These are phyloP conservation scores for Chrysosporium queenslandicum DNA, from an alignment of 2,329 filamentous ascomycete species.

Conservation along the genomic window DNA sequence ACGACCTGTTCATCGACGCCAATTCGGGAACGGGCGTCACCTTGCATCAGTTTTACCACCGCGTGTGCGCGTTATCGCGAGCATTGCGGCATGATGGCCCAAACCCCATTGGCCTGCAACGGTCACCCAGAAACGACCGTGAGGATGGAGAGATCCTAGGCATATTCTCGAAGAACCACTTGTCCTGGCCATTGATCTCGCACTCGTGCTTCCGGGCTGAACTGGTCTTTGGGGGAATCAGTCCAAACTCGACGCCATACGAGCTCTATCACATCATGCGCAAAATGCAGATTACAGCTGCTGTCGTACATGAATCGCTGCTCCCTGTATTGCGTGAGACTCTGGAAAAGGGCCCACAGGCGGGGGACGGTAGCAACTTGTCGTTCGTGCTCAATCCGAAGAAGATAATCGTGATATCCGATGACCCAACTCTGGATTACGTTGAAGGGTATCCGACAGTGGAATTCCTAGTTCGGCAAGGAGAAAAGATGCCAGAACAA, in stretches of 20 bases:
- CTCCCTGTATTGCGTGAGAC: slow-evolving; percentile 12
- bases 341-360: slow-evolving; percentile 1
- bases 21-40: slow-evolving; percentile 2
- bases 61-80: slow-evolving; percentile 10
- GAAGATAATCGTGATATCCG: slow-evolving; percentile 14
- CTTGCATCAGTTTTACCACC: slow-evolving; percentile 13
- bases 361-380: slow-evolving; percentile 3
- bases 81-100: slow-evolving; percentile 13
- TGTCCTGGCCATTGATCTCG: slow-evolving; percentile 14
- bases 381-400: slow-evolving; percentile 9
- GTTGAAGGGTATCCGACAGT: slow-evolving; percentile 13
- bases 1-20: slow-evolving; percentile 15
- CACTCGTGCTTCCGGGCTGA: slow-evolving; percentile 15
- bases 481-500: slow-evolving; percentile 6
- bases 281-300: slow-evolving; percentile 15
- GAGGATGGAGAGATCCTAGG: slow-evolving; percentile 14
- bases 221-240: slow-evolving; percentile 15
- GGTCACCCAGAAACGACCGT: slow-evolving; percentile 10
- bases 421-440: slow-evolving; percentile 11
- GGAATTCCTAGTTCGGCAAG: slow-evolving; percentile 11
- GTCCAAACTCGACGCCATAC: slow-evolving; percentile 13
- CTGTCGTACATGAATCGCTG: slow-evolving; percentile 14
- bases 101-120: slow-evolving; percentile 10
- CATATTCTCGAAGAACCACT: slow-evolving; percentile 13
- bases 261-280: slow-evolving; percentile 16